Base-by-base conservation (phyloP, 2,329 filamentous ascomycete species). In the Aspergillus sp. region DNA sequence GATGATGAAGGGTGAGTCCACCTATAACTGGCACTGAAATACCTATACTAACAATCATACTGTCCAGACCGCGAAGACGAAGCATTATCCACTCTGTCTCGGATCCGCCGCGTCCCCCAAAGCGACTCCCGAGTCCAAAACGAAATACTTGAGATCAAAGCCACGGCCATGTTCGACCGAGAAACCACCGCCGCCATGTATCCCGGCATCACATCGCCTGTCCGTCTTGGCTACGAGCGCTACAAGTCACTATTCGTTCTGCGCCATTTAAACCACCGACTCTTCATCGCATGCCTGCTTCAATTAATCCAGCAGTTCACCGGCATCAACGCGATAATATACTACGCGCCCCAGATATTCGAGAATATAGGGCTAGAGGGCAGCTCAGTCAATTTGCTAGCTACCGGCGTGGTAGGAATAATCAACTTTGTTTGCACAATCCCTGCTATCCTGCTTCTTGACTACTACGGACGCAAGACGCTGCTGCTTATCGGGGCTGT, bases 141-240 rank as follows among this genome's bases (percentile, higher is more conserved):
- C 22, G 83, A 86, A 64, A 78, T 70, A 63, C 66, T 70, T 4
- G 77, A 77, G 8, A 80, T 80, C 45, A 73, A 78, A 3, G 77
- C 82, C 1, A 82, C 85, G 62, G 79, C 79, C n/a, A 70, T 72
- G 12, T 80, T 82, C 61, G 79, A 81, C 57, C 69, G 69, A 30
- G 53, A 52, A 13, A 48, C 34, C 4, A 42, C n/a, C 1, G 22
- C 22, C 11, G 22, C 22, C n/a, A 27, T 12, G 20, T 44, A 33
- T 17, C 39, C 50, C n/a, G 37, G 19, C 11, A 47, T 27, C 3
- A 51, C 39, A 13, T 44, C n/a, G 13, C n/a, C 17, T 13, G 22
- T 8, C 24, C 52, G 44, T 33, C 46, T 48, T 3, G 17, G 12
- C 20, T 48, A n/a, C 20, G 44, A 41, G 15, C 30, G n/a, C 27